phyloP scores from a whole-genome alignment of 371 early-diverging fungal species.

The Mucor circinelloides region DNA sequence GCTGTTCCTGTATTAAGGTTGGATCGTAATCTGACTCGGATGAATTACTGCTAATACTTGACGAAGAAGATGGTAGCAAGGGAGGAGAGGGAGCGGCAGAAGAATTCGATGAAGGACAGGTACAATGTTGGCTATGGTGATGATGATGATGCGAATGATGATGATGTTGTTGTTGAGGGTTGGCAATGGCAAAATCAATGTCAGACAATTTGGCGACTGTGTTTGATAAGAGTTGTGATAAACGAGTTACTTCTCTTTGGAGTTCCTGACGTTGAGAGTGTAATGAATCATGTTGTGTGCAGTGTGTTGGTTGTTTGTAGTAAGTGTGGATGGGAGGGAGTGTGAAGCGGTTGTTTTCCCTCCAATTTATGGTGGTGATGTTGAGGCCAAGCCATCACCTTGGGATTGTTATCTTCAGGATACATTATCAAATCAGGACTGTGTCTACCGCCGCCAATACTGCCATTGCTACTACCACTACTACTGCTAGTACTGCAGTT shows the following conservation, averaged over 20 bases:
- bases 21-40: not conserved
- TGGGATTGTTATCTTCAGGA: not conserved
- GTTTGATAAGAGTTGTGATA: slow-evolving; percentile 53
- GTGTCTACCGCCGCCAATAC: not conserved
- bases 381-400: not conserved
- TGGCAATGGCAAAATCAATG: slow-evolving; percentile 48
- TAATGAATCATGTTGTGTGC: slow-evolving; percentile 30
- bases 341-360: not conserved
- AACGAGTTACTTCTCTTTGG: slow-evolving; percentile 60
- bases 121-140: not conserved
- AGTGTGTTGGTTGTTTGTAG: not conserved
- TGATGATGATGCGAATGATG: not conserved
- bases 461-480: slow-evolving; percentile 2
- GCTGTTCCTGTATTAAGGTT: slow-evolving; percentile 5
- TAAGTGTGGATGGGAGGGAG: slow-evolving; percentile 15
- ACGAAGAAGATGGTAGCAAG: not conserved
- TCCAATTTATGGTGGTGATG: slow-evolving; percentile 1
- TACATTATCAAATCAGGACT: not conserved
- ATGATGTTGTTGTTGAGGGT: not conserved
- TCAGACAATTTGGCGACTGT: slow-evolving; percentile 56
- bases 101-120: not conserved
- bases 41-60: not conserved
- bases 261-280: slow-evolving; percentile 55
- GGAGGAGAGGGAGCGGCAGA: not conserved
- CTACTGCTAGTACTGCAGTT: slow-evolving; percentile 9